phyloP scores from a whole-genome alignment of 495 filamentous ascomycete genomes.

The Pyrenopolyporus hunteri region DNA sequence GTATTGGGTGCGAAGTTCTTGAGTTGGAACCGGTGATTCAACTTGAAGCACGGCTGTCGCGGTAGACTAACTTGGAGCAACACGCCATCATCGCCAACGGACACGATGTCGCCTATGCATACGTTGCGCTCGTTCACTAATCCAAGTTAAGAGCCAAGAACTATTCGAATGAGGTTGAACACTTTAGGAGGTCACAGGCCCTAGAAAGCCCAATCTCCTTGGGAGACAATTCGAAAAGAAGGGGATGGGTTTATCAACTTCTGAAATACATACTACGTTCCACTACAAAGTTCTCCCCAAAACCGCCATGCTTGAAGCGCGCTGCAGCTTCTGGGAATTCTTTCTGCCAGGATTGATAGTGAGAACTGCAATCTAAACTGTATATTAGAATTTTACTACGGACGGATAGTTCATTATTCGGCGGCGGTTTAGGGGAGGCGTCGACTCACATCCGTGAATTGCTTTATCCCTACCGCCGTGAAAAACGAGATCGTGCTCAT shows the following conservation, averaged over 20 bases:
- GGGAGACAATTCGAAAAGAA: not conserved
- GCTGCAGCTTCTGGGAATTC: slow-evolving; percentile 52
- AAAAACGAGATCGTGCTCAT: slow-evolving; percentile 62
- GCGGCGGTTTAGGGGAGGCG: not conserved
- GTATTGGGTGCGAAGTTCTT: slow-evolving; percentile 60
- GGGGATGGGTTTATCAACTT: not conserved
- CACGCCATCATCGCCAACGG: slow-evolving; percentile 48
- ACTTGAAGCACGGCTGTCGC: slow-evolving; percentile 62
- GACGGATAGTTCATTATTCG: not conserved
- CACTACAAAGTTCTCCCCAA: slow-evolving; percentile 64
- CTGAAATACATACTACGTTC: slow-evolving; percentile 33
- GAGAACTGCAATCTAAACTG: slow-evolving; percentile 53
- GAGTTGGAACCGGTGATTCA: slow-evolving; percentile 61
- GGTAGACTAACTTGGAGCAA: slow-evolving; percentile 55
- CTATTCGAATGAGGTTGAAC: not conserved
- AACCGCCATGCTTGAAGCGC: slow-evolving; percentile 56
- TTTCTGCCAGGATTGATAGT: slow-evolving; percentile 56
- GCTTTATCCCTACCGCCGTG: slow-evolving; percentile 64
- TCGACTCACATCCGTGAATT: slow-evolving; percentile 58
- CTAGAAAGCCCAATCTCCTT: not conserved
- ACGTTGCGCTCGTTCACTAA: slow-evolving; percentile 62
- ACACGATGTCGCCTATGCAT: slow-evolving; percentile 61
- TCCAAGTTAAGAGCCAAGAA: not conserved
- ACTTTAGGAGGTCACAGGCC: not conserved
- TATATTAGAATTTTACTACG: slow-evolving; percentile 9